These are phyloP conservation scores for Flammula alnicola DNA, from an alignment of 1,284 basidiomycete genomes.

Conservation along the genomic window DNA sequence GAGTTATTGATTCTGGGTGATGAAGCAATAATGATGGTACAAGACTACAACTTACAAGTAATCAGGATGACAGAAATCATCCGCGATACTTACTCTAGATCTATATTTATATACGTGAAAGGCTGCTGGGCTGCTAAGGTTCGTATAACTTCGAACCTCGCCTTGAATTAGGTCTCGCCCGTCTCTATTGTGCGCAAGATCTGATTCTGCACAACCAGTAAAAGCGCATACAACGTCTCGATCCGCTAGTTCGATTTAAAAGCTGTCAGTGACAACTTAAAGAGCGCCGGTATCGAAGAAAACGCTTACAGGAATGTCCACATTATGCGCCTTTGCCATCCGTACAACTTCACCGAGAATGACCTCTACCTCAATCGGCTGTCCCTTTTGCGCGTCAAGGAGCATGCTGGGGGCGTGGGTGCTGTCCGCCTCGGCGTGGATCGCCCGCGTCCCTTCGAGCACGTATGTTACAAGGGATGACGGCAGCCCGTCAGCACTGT, in stretches of 20 bases:
- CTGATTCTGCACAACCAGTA: slow-evolving; percentile 36
- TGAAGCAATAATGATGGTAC: no score
- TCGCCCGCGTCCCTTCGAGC: slow-evolving; percentile 42
- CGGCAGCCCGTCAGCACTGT: slow-evolving; percentile 46
- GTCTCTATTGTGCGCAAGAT: slow-evolving; percentile 26
- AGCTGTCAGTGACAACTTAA: neutral
- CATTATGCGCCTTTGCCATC: slow-evolving; percentile 48
- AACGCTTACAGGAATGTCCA: slow-evolving; percentile 57
- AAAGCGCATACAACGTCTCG: slow-evolving; percentile 31
- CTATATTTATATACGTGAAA: neutral
- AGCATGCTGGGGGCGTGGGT: slow-evolving; percentile 64
- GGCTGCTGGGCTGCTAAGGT: neutral
- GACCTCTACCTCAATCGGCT: slow-evolving; percentile 69
- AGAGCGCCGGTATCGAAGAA: neutral
- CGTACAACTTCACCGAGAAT: slow-evolving; percentile 66
- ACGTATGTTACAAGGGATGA: slow-evolving; percentile 43
- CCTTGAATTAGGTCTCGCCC: neutral
- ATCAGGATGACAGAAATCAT: no score
- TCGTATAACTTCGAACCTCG: neutral
- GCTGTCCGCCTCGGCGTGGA: slow-evolving; percentile 47
- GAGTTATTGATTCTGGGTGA: no score
- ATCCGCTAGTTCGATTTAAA: no score
- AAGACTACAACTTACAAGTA: no score
- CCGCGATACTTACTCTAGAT: no score
- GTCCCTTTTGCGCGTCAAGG: slow-evolving; percentile 55